phyloP scores from a whole-genome alignment of 1,284 basidiomycete species.

The Phellopilus nigrolimitatus region DNA sequence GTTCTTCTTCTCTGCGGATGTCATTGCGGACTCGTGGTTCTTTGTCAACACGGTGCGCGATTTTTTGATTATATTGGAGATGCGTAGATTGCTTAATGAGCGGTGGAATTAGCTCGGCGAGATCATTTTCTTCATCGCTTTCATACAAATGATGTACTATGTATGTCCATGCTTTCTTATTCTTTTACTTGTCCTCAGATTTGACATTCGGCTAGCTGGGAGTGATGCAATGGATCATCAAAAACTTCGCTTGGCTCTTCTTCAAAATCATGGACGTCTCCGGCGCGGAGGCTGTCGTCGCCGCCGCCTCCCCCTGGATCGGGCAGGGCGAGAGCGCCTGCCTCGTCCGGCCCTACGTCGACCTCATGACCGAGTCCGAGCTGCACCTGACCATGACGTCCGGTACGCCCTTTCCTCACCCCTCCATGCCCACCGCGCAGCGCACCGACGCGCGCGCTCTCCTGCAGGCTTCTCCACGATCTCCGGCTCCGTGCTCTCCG shows the following conservation, averaged over 20 bases:
- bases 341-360: conserved; percentile 81
- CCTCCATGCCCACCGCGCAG: too few species aligned
- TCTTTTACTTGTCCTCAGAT: conserved; percentile 9
- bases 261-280: conserved; percentile 84
- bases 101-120: conserved; percentile 47
- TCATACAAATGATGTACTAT: conserved; percentile 85
- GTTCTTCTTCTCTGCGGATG: conserved; percentile 75
- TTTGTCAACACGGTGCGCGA: conserved; percentile 66
- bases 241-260: conserved; percentile 88
- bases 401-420: conserved; percentile 43
- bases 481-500: conserved; percentile 82
- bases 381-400: conserved; percentile 88
- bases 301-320: conserved; percentile 87
- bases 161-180: conserved; percentile 25
- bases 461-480: conserved; percentile 74
- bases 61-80: conserved; percentile 33
- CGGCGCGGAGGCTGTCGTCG: conserved; percentile 89
- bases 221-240: conserved; percentile 87
- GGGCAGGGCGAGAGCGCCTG: conserved; percentile 87
- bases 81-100: not conserved
- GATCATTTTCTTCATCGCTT: conserved; percentile 86
- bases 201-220: conserved; percentile 57
- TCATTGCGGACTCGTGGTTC: conserved; percentile 67
- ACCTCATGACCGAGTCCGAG: conserved; percentile 86
- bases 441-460: too few species aligned